Evolutionary conservation across 352 stramenopile genomes (phyloP).

Genomic region (Phytophthora rubi): DNA sequence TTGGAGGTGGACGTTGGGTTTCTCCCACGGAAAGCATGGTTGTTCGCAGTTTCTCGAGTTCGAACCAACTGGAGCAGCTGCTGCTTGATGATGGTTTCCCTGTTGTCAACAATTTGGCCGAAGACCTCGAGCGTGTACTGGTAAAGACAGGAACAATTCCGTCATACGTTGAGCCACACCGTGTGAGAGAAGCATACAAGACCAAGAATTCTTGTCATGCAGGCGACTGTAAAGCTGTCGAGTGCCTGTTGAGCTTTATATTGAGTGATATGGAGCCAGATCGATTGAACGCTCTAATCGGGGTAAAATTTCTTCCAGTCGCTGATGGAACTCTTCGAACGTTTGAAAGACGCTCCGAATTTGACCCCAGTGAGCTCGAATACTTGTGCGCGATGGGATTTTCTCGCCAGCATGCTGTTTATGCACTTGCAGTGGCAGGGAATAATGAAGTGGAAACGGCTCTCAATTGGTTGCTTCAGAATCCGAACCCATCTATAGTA

Average conservation of each 20-base stretch:
- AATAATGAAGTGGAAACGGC: conserved; percentile 52
- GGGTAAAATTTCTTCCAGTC: conserved; percentile 66
- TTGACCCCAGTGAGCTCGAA: conserved; percentile 44
- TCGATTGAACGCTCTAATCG: conserved; percentile 39
- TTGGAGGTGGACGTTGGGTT: conserved; percentile 51
- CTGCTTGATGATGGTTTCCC: conserved; percentile 58
- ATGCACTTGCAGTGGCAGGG: conserved; percentile 46
- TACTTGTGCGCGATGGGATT: conserved; percentile 77
- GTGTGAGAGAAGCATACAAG: conserved; percentile 51
- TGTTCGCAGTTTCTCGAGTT: conserved; percentile 41
- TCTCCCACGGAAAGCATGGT: conserved; percentile 48
- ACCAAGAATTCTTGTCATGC: conserved; percentile 47
- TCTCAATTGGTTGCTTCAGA: conserved; percentile 72
- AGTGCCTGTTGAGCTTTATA: conserved; percentile 57
- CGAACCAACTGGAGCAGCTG: conserved; percentile 44
- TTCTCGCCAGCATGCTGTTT: conserved; percentile 49
- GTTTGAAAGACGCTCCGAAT: conserved; percentile 38
- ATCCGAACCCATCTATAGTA: conserved; percentile 48
- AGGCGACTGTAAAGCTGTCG: conserved; percentile 42
- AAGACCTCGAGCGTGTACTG: conserved; percentile 58
- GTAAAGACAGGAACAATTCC: conserved; percentile 51
- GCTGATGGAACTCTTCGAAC: conserved; percentile 51
- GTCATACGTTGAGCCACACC: conserved; percentile 45
- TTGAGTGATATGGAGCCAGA: conserved; percentile 45
- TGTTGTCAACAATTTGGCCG: conserved; percentile 54